A percentile compares a stretch with the other conserved stretches of the same genome.
phyloP scores from a whole-genome alignment of 768 basidiomycete genomes.

The Russula abietina region DNA sequence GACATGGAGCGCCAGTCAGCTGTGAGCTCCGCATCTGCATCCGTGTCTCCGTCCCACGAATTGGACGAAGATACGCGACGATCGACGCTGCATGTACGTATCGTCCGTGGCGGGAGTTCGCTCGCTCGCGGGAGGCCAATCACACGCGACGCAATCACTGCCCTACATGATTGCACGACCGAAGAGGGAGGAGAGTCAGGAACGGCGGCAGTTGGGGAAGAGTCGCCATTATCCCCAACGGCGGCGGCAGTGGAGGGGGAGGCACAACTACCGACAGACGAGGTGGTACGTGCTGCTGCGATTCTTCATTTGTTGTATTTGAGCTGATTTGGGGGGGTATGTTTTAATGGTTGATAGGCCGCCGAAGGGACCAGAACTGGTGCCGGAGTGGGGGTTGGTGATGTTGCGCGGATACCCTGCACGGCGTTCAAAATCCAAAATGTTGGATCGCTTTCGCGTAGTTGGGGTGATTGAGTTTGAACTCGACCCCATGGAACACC shows the following conservation, averaged over 20 bases:
- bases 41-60: slow-evolving; percentile 31
- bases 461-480: slow-evolving; percentile 31
- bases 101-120: slow-evolving; percentile 28
- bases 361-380: background rate
- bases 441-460: slow-evolving; percentile 32
- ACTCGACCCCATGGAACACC: background rate
- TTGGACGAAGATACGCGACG: slow-evolving; percentile 29
- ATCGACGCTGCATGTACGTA: slow-evolving; percentile 30
- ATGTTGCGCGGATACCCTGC: slow-evolving; percentile 3
- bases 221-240: background rate
- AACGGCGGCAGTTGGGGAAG: background rate
- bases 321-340: background rate
- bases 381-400: background rate
- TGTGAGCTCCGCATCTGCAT: slow-evolving; percentile 29
- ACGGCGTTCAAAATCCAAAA: slow-evolving; percentile 29
- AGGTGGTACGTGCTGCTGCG: slow-evolving; percentile 1
- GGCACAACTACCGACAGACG: background rate
- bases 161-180: background rate
- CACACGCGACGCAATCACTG: slow-evolving; percentile 9
- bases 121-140: slow-evolving; percentile 23
- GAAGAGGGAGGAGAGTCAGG: background rate
- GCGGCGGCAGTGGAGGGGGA: background rate
- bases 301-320: background rate
- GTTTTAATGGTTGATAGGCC: background rate
- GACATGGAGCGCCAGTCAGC: slow-evolving; percentile 29